Conservation (phyloP, 306 rosid species). For the Sicyos edulis region DNA sequence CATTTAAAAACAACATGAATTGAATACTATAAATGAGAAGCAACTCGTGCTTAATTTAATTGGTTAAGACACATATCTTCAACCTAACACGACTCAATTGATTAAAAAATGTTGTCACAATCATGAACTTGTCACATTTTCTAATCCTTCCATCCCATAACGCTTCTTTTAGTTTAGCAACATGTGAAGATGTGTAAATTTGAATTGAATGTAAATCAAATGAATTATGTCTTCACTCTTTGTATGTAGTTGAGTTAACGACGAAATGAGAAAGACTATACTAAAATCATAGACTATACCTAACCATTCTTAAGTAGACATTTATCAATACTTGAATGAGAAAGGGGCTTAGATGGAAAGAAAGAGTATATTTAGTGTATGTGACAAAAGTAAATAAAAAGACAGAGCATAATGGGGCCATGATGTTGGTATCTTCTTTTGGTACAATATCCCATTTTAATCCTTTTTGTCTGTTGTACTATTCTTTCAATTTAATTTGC, state of each 20-base stretch:
- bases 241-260: no score
- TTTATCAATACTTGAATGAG: background rate
- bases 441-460: slow-evolving; percentile 33
- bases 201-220: background rate
- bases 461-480: slow-evolving; percentile 37
- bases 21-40: no score
- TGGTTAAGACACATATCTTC: no score
- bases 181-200: background rate
- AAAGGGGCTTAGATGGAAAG: background rate
- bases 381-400: slow-evolving; percentile 4
- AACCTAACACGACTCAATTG: no score
- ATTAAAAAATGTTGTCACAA: background rate
- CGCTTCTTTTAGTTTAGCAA: no score
- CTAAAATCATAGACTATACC: background rate
- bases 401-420: slow-evolving; percentile 47
- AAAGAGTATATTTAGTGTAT: background rate
- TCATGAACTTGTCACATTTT: background rate
- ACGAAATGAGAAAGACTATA: background rate
- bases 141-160: no score
- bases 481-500: slow-evolving; percentile 14
- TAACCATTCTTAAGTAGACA: background rate
- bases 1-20: no score
- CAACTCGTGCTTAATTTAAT: background rate
- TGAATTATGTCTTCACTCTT: no score
- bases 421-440: slow-evolving; percentile 45